These are phyloP conservation scores for Plantago elongata DNA, from an alignment of 257 asterid species.

Conservation along the genomic window DNA sequence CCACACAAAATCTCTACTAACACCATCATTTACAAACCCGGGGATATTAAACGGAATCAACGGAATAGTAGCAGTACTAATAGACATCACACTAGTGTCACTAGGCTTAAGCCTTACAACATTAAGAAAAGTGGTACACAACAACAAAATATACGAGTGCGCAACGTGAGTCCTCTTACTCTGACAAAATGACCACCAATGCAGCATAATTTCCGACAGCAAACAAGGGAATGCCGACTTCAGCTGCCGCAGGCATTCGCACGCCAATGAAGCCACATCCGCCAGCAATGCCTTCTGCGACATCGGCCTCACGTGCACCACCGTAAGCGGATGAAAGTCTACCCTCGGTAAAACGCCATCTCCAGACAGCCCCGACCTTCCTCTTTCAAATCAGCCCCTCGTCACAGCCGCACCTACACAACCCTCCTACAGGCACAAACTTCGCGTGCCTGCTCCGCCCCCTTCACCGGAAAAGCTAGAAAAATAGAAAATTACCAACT, in stretches of 20 bases:
- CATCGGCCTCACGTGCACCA: conserved; percentile 77
- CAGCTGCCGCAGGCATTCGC: too few relatives aligned
- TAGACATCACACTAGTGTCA: conserved; percentile 28
- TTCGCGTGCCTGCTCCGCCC: too few relatives aligned
- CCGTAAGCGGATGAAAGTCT: conserved; percentile 88
- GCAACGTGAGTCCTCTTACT: conserved; percentile 84
- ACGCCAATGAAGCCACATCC: conserved; percentile 77
- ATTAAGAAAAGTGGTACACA: conserved; percentile 45
- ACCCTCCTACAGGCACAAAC: too few relatives aligned
- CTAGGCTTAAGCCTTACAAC: conserved; percentile 51
- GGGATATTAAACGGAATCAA: conserved; percentile 77
- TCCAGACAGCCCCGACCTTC: conserved; percentile 85
- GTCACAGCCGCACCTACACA: too few relatives aligned
- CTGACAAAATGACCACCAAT: conserved; percentile 72
- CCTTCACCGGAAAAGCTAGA: too few relatives aligned
- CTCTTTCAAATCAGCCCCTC: too few relatives aligned
- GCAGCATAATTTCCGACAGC: conserved; percentile 57
- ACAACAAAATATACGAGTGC: conserved; percentile 59
- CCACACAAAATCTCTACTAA: conserved; percentile 34
- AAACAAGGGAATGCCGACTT: conserved; percentile 83
- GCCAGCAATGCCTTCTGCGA: conserved; percentile 75
- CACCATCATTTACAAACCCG: conserved; percentile 39
- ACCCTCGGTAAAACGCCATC: conserved; percentile 91
- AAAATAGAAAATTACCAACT: too few relatives aligned
- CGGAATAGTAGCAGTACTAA: conserved; percentile 47